phyloP scores from a whole-genome alignment of 352 stramenopile genomes.

The Phytophthora tubulina region DNA sequence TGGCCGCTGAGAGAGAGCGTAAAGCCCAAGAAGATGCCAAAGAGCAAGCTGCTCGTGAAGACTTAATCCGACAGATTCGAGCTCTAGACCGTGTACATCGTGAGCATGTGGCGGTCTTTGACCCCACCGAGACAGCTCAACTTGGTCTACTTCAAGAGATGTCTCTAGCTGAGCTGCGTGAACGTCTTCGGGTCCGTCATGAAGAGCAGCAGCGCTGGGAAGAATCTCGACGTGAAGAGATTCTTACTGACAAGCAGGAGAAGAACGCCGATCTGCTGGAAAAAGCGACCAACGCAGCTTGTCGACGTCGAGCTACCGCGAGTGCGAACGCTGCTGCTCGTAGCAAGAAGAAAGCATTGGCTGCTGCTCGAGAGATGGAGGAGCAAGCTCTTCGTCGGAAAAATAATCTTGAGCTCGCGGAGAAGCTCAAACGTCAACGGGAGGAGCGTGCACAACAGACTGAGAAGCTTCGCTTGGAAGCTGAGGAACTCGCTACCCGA shows the following conservation, averaged over 20 bases:
- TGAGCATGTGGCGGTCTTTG: slow-evolving; percentile 88
- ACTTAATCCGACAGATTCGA: slow-evolving; percentile 89
- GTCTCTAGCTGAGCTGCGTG: slow-evolving; percentile 88
- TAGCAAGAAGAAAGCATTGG: slow-evolving; percentile 65
- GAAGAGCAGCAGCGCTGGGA: slow-evolving; percentile 76
- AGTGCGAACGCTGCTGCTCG: slow-evolving; percentile 65
- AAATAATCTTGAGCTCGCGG: slow-evolving; percentile 78
- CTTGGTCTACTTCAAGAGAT: slow-evolving; percentile 93
- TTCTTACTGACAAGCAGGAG: slow-evolving; percentile 79
- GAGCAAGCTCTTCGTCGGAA: slow-evolving; percentile 66
- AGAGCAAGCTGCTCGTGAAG: slow-evolving; percentile 79
- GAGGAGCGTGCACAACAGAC: slow-evolving; percentile 58
- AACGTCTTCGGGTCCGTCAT: slow-evolving; percentile 86
- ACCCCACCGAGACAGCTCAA: slow-evolving; percentile 89
- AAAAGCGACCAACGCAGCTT: slow-evolving; percentile 83
- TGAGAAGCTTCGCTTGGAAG: slow-evolving; percentile 61
- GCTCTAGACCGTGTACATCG: slow-evolving; percentile 83
- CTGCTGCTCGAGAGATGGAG: slow-evolving; percentile 61
- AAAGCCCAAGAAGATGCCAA: slow-evolving; percentile 70
- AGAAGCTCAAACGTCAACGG: slow-evolving; percentile 75
- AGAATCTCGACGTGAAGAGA: slow-evolving; percentile 67
- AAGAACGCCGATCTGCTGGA: slow-evolving; percentile 79
- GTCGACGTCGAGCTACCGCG: slow-evolving; percentile 71
- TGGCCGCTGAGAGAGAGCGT: slow-evolving; percentile 66
- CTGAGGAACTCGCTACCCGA: slow-evolving; percentile 76